Evolutionary conservation across 768 basidiomycete species (phyloP).

Genomic region (Pisolithus microcarpus): DNA sequence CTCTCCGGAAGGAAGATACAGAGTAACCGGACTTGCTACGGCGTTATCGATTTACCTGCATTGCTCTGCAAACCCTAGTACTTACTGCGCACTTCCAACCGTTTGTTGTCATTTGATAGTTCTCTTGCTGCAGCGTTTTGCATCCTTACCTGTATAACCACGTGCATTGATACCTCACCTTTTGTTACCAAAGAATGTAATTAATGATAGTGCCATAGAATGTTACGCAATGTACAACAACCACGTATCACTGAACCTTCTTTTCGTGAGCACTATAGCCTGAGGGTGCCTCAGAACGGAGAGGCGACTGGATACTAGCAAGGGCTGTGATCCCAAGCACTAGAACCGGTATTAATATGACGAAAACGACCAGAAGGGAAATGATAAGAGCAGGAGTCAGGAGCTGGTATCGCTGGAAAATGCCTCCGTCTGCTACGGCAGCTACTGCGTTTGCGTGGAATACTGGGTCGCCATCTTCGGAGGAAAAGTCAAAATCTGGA

Average conservation of each 20-base stretch:
- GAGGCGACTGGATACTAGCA: conserved; percentile 66
- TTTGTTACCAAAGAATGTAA: conserved; percentile 2
- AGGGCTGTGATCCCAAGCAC: conserved; percentile 59
- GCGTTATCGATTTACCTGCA: not conserved
- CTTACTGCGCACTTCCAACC: not conserved
- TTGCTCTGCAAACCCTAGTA: not conserved
- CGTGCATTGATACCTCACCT: conserved; percentile 2
- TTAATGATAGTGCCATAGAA: conserved; percentile 12
- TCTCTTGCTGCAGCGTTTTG: not conserved
- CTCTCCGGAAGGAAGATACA: conserved; percentile 26
- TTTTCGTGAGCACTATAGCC: conserved; percentile 62
- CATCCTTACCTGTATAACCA: conserved; percentile 4
- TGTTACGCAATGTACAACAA: conserved; percentile 7
- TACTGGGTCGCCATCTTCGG: conserved; percentile 11
- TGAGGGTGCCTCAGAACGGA: conserved; percentile 57
- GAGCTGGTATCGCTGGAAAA: conserved; percentile 68
- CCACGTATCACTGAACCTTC: conserved; percentile 57
- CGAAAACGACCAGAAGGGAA: conserved; percentile 54
- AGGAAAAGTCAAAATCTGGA: conserved; percentile 23
- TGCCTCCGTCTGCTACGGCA: conserved; percentile 41
- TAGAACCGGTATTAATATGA: conserved; percentile 60
- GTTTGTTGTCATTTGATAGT: not conserved
- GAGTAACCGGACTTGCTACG: conserved; percentile 8
- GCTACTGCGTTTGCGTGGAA: conserved; percentile 25
- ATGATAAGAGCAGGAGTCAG: conserved; percentile 71